Conservation (phyloP, 2,329 filamentous ascomycete species). For the Aspergillus neoniger region DNA sequence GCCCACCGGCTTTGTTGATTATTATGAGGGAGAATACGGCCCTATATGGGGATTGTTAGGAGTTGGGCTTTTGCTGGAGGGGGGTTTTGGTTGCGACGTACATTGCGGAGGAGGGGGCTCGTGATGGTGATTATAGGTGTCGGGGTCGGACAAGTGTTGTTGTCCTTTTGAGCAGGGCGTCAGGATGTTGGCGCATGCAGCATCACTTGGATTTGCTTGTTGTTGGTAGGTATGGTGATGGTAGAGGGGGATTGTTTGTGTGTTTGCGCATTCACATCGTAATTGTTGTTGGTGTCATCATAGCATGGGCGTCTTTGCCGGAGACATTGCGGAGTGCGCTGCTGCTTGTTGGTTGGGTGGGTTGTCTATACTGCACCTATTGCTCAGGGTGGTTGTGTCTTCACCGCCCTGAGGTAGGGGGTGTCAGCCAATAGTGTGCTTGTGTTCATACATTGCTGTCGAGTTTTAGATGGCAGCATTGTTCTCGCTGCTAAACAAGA, state of each 20-base stretch:
- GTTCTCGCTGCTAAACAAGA: too few relatives aligned
- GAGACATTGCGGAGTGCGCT: slow-evolving; percentile 7
- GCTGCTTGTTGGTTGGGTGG: slow-evolving; percentile 3
- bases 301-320: neutral
- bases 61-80: slow-evolving; percentile 4
- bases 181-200: neutral
- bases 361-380: slow-evolving; percentile 13
- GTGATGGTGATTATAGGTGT: neutral
- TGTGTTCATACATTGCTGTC: neutral
- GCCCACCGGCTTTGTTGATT: slow-evolving; percentile 96
- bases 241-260: neutral
- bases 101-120: slow-evolving; percentile 19
- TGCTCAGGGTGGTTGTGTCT: neutral
- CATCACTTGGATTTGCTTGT: neutral
- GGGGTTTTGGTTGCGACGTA: slow-evolving; percentile 13
- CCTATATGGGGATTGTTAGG: slow-evolving; percentile 54
- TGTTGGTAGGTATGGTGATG: neutral
- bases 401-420: neutral
- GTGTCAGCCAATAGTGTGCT: neutral
- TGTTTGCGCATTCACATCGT: neutral
- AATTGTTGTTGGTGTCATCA: slow-evolving; percentile 3
- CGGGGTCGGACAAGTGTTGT: neutral
- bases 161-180: neutral
- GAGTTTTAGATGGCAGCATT: neutral
- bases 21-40: slow-evolving; percentile 93